phyloP scores from a whole-genome alignment of 129 eudicot species.

The Cynara cardunculus region DNA sequence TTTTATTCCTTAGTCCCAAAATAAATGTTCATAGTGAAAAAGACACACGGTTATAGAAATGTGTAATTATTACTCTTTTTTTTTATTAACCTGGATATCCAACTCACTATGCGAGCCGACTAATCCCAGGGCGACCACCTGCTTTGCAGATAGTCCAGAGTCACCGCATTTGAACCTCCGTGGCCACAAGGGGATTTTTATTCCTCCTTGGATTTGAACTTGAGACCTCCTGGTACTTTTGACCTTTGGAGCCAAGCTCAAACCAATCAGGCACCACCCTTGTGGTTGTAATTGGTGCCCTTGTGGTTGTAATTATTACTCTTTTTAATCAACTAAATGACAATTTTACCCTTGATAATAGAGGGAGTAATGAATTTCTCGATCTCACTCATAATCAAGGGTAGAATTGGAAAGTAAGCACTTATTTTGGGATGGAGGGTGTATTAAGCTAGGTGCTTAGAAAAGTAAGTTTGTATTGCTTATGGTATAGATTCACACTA shows the following conservation, averaged over 20 bases:
- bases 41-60: neutral
- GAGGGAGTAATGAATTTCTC: neutral
- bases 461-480: neutral
- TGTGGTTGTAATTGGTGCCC: too few relatives aligned
- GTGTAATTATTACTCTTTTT: neutral
- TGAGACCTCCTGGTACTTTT: too few relatives aligned
- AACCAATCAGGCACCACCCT: too few relatives aligned
- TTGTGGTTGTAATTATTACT: neutral
- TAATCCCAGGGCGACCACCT: too few relatives aligned
- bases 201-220: too few relatives aligned
- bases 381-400: neutral
- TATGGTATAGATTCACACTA: slow-evolving; percentile 1
- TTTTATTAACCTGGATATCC: too few relatives aligned
- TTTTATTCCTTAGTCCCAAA: neutral
- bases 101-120: too few relatives aligned
- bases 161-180: too few relatives aligned
- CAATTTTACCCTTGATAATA: neutral
- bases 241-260: too few relatives aligned
- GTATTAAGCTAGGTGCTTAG: neutral
- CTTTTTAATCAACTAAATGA: neutral
- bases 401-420: neutral
- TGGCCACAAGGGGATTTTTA: too few relatives aligned
- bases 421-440: neutral
- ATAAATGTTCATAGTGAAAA: neutral
- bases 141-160: too few relatives aligned